Evolutionary conservation across 805 yeast species (phyloP).

Genomic region (Spathaspora girioi): DNA sequence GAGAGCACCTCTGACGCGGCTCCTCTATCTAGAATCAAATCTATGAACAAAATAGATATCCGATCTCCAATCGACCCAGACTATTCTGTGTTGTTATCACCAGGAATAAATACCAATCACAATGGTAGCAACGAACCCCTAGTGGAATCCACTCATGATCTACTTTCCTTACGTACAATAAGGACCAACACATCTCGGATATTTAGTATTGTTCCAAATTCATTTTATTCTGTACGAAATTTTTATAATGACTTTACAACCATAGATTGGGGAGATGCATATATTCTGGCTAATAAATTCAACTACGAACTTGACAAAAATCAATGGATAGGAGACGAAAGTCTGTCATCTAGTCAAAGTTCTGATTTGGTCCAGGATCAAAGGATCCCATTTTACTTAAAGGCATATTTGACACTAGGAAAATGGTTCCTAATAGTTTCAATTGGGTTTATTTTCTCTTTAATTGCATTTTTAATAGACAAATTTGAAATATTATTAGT

Average conservation of each 20-base stretch:
- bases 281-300: conserved; percentile 40
- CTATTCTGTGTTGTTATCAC: conserved; percentile 1
- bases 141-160: conserved; percentile 8
- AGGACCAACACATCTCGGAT: conserved; percentile 13
- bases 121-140: not conserved
- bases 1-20: not conserved
- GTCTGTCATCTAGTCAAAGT: not conserved
- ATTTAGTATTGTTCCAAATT: conserved; percentile 12
- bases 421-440: conserved; percentile 49
- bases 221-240: conserved; percentile 21
- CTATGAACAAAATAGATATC: conserved; percentile 15
- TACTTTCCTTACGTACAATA: conserved; percentile 12
- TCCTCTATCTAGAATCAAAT: conserved; percentile 11
- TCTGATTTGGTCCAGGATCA: not conserved
- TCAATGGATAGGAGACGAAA: conserved; percentile 17
- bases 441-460: conserved; percentile 43
- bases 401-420: conserved; percentile 34
- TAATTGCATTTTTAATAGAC: conserved; percentile 49
- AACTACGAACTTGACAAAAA: conserved; percentile 32
- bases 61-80: conserved; percentile 15
- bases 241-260: conserved; percentile 61
- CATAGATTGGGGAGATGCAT: conserved; percentile 56
- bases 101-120: not conserved
- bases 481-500: conserved; percentile 44
- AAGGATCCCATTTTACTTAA: conserved; percentile 17